phyloP scores from a whole-genome alignment of 1,139 yeast species.

The Geotrichum australiense region DNA sequence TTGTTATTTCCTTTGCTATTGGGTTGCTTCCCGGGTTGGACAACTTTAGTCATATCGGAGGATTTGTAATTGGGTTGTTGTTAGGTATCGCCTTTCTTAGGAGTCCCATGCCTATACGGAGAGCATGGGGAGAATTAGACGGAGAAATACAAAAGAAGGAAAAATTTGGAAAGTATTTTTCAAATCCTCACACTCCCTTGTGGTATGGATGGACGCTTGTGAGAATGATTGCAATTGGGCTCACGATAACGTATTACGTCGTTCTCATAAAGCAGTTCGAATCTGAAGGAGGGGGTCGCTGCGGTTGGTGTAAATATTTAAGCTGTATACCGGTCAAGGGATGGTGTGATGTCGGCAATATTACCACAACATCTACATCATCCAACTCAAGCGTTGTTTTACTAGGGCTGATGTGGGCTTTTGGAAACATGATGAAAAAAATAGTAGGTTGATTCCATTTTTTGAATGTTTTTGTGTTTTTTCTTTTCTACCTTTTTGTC shows the following conservation, averaged over 20 bases:
- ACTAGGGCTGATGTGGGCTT: too few species aligned
- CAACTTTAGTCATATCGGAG: conserved; percentile 73
- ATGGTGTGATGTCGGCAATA: conserved; percentile 62
- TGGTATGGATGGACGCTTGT: conserved; percentile 49
- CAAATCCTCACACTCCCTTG: conserved; percentile 26
- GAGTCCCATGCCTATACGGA: conserved; percentile 44
- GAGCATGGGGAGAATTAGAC: conserved; percentile 5
- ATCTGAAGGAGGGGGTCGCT: conserved; percentile 41
- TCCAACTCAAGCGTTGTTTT: conserved; percentile 6
- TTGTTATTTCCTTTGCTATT: conserved; percentile 53
- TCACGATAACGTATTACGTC: conserved; percentile 48
- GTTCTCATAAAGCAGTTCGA: conserved; percentile 46
- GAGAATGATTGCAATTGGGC: conserved; percentile 42
- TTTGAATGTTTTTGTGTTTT: too few species aligned
- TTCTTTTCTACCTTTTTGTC: too few species aligned
- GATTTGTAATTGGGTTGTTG: conserved; percentile 58
- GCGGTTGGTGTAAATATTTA: conserved; percentile 69
- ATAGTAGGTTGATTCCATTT: too few species aligned
- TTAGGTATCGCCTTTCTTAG: conserved; percentile 48
- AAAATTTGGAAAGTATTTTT: conserved; percentile 9
- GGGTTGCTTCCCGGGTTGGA: conserved; percentile 72
- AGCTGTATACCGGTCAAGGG: conserved; percentile 65
- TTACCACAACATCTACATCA: conserved; percentile 27
- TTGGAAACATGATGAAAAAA: too few species aligned
- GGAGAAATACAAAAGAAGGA: conserved; percentile 9